phyloP scores from a whole-genome alignment of 2,329 filamentous ascomycete species.

The Fulvia fulva region DNA sequence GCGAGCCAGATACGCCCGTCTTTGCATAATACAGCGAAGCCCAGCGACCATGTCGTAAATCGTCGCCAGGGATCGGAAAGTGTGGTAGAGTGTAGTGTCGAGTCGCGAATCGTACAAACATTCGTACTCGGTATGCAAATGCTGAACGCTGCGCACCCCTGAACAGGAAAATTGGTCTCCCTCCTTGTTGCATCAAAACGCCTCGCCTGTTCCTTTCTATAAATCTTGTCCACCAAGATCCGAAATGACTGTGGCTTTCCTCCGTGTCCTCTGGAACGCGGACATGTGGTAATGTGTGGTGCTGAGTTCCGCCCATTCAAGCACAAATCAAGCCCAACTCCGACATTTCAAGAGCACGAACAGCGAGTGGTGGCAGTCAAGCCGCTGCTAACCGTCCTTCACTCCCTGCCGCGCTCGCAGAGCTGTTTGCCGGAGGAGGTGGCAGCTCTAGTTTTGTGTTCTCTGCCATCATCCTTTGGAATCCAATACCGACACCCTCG shows the following conservation, averaged over 20 bases:
- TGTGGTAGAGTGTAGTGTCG: constrained; percentile 1
- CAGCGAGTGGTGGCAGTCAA: constrained; percentile 17
- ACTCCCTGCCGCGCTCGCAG: constrained; percentile 20
- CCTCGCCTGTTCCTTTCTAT: constrained; percentile 5
- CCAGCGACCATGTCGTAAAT: neutral
- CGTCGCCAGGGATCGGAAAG: neutral
- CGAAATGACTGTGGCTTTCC: constrained; percentile 1
- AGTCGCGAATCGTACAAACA: neutral
- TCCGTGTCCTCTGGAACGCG: neutral
- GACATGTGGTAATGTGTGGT: neutral
- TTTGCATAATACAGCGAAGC: neutral
- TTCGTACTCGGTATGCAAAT: neutral
- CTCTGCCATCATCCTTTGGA: constrained; percentile 90
- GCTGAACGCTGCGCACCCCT: neutral
- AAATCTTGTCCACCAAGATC: constrained; percentile 1
- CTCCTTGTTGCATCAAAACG: neutral
- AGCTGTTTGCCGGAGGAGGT: constrained; percentile 40
- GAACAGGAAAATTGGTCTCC: neutral
- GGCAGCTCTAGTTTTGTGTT: constrained; percentile 72
- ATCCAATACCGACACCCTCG: constrained; percentile 93
- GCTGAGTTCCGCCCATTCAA: constrained; percentile 1
- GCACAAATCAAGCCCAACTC: constrained; percentile 23
- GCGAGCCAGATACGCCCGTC: neutral
- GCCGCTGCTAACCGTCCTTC: constrained; percentile 30
- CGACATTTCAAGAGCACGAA: constrained; percentile 18